Percentiles rank a stretch among this genome's conserved stretches.
Conservation (phyloP, 805 yeast genomes). For the Yueomyces sinensis region DNA sequence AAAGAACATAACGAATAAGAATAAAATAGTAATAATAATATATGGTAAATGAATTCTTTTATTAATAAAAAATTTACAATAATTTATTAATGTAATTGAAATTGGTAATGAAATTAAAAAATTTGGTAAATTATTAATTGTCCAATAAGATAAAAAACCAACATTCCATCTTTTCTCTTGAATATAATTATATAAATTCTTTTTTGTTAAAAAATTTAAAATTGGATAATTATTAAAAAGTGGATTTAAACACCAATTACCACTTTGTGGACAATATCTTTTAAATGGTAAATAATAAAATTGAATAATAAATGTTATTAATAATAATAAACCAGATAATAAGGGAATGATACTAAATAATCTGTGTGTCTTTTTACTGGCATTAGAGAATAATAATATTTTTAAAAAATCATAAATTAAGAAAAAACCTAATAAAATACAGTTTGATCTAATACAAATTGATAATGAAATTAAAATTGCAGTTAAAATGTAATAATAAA, state of each 20-base stretch:
- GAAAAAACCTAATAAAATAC: conserved; percentile 56
- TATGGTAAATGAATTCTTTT: conserved; percentile 28
- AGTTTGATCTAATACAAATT: conserved; percentile 61
- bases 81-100: conserved; percentile 21
- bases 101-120: conserved; percentile 62
- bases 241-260: conserved; percentile 59
- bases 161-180: conserved; percentile 75
- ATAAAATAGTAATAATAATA: conserved; percentile 32
- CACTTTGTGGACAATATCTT: conserved; percentile 53
- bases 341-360: conserved; percentile 24
- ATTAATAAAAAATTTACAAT: conserved; percentile 19
- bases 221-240: conserved; percentile 26
- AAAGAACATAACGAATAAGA: conserved; percentile 10
- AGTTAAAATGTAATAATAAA: not conserved
- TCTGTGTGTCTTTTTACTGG: conserved; percentile 5
- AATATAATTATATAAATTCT: conserved; percentile 50
- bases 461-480: conserved; percentile 37
- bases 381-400: conserved; percentile 14
- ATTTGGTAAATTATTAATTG: conserved; percentile 66
- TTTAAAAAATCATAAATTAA: conserved; percentile 56
- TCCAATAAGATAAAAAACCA: conserved; percentile 80
- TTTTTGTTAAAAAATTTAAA: conserved; percentile 7
- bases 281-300: conserved; percentile 42
- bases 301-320: conserved; percentile 19
- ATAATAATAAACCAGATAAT: conserved; percentile 44